phyloP scores from a whole-genome alignment of 2,329 filamentous ascomycete genomes.

The Falciphora oryzae region DNA sequence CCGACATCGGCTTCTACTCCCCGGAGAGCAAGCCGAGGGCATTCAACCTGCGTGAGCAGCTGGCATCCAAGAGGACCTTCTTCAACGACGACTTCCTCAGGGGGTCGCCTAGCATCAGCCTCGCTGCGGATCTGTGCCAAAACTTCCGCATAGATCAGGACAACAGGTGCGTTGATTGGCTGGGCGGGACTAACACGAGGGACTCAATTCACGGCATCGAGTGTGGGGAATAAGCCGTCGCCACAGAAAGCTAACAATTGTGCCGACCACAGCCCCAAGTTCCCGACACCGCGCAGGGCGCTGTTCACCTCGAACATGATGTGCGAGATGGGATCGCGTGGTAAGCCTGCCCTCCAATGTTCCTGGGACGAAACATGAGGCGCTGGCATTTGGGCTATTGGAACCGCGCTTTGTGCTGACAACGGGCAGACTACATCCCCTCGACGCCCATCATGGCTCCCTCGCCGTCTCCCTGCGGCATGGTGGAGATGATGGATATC shows the following conservation, averaged over 20 bases:
- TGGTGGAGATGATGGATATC: slow-evolving; percentile 81
- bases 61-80: slow-evolving; percentile 58
- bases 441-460: slow-evolving; percentile 67
- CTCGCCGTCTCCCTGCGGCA: slow-evolving; percentile 72
- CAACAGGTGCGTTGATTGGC: slow-evolving; percentile 58
- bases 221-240: no score
- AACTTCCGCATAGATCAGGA: slow-evolving; percentile 90
- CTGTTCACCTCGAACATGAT: slow-evolving; percentile 74
- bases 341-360: slow-evolving; percentile 40
- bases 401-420: slow-evolving; percentile 17
- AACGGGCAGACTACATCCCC: slow-evolving; percentile 60
- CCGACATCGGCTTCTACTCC: slow-evolving; percentile 40
- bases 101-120: slow-evolving; percentile 82
- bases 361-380: neutral
- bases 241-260: neutral
- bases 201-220: neutral
- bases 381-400: slow-evolving; percentile 12
- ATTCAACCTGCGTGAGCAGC: slow-evolving; percentile 75
- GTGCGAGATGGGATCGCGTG: slow-evolving; percentile 47
- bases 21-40: slow-evolving; percentile 52
- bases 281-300: slow-evolving; percentile 76
- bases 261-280: slow-evolving; percentile 57
- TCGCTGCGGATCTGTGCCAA: slow-evolving; percentile 91
- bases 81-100: slow-evolving; percentile 72
- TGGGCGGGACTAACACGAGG: neutral